Evolutionary conservation across 305 asterid species (phyloP), one percentile per base, ranked within the genome.

Genomic region (Fraxinus ornus): DNA sequence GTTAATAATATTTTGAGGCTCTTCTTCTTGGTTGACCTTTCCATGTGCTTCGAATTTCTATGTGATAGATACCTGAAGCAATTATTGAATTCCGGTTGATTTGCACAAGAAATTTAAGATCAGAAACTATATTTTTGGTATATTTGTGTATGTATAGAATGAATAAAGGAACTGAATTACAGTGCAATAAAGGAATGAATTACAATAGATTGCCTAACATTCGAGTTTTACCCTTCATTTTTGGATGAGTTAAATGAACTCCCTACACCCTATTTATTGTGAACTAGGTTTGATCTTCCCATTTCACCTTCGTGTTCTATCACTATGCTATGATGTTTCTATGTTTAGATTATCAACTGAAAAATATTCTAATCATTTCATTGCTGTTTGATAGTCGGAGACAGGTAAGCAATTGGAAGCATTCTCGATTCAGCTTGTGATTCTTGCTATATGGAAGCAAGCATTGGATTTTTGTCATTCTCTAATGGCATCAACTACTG

Each of bases 401-500:
- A 91, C 89, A 81, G 90, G 90, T 84, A 90, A 81, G 77, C 92
- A 90, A 68, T 86, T 95, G 82, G 97, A 93, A 86, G 98, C 97
- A 85, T 95, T 95, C 82, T 92, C 98, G 24, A 79, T 91, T 82
- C 98, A 91, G 89, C 95, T 95, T 74, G 98, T 92, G 75, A 88
- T 88, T 90, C 98, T 95, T 86, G 97, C 98, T 83, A 88, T 91
- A 84, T 90, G 98, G 98, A 95, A 93, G 91, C 93, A 95, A 88
- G 97, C 96, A 36, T 80, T 95, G 85, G 86, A 91, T 81, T 88
- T 95, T 44, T 93, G 97, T 85, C 97, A 89, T 82, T 86, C 95
- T 22, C 92, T 90, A 84, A 92, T 93, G 26, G 92, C 94, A 73
- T 91, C 94, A 66, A 90, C 94, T 77, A 78, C 82, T 80, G 93